phyloP scores from a whole-genome alignment of 2,329 filamentous ascomycete species.

The Sporothrix pseudoabietina region DNA sequence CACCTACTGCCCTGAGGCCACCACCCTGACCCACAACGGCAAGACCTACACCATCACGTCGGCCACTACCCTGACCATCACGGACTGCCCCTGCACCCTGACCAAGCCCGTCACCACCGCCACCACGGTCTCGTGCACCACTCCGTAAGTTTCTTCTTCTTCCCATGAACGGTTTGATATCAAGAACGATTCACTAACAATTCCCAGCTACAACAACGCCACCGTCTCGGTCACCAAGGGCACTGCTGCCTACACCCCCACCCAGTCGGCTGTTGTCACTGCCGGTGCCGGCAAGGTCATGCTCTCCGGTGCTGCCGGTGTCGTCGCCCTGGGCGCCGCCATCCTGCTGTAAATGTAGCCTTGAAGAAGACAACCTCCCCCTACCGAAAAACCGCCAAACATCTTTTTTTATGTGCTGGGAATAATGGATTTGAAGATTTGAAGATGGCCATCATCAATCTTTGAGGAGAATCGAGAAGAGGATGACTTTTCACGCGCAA shows the following conservation, averaged over 20 bases:
- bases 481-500: slow-evolving; percentile 21
- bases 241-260: slow-evolving; percentile 43
- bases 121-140: slow-evolving; percentile 56
- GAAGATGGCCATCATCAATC: neutral
- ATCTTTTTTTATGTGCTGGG: slow-evolving; percentile 29
- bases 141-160: slow-evolving; percentile 49
- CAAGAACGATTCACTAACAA: slow-evolving; percentile 29
- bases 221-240: slow-evolving; percentile 43
- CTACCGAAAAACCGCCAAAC: slow-evolving; percentile 16
- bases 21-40: slow-evolving; percentile 63
- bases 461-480: neutral
- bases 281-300: slow-evolving; percentile 61
- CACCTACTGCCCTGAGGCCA: slow-evolving; percentile 73
- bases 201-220: slow-evolving; percentile 46
- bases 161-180: neutral
- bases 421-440: slow-evolving; percentile 26
- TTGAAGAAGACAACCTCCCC: slow-evolving; percentile 13
- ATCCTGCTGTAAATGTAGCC: slow-evolving; percentile 58
- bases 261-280: slow-evolving; percentile 52
- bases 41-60: slow-evolving; percentile 70
- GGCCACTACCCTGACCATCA: slow-evolving; percentile 65
- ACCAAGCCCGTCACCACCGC: slow-evolving; percentile 59
- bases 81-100: slow-evolving; percentile 69
- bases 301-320: slow-evolving; percentile 61
- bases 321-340: slow-evolving; percentile 61